Conservation (phyloP, 1,139 yeast genomes). For the Scheffersomyces insectosa region DNA sequence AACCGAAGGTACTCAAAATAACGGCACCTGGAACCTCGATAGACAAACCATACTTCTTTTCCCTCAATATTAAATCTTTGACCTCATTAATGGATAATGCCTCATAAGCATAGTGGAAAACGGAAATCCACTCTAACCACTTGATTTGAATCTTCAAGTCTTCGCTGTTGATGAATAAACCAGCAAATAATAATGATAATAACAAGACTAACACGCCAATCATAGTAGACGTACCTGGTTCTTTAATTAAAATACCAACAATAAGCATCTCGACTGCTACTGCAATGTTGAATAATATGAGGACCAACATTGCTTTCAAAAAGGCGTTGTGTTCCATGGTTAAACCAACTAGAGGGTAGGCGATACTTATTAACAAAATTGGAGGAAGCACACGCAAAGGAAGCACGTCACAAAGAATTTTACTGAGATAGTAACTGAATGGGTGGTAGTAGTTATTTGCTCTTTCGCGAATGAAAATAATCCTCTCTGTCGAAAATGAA, state of each 20-base stretch:
- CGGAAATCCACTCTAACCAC: conserved; percentile 82
- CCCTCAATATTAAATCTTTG: conserved; percentile 79
- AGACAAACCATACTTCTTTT: conserved; percentile 86
- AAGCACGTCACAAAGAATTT: conserved; percentile 82
- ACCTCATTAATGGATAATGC: conserved; percentile 92
- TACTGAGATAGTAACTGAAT: conserved; percentile 77
- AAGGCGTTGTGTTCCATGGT: conserved; percentile 81
- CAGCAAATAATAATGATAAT: conserved; percentile 88
- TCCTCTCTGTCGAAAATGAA: conserved; percentile 83
- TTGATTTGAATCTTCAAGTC: conserved; percentile 69
- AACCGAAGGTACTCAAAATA: conserved; percentile 91
- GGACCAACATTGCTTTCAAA: conserved; percentile 62
- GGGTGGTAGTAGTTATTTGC: conserved; percentile 94
- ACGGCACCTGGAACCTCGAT: conserved; percentile 99
- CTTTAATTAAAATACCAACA: conserved; percentile 82
- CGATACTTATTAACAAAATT: conserved; percentile 70
- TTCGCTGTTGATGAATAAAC: conserved; percentile 82
- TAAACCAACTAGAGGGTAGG: conserved; percentile 91
- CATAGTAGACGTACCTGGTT: conserved; percentile 92
- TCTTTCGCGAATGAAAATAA: conserved; percentile 86
- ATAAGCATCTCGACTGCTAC: conserved; percentile 82
- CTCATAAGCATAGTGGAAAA: conserved; percentile 95
- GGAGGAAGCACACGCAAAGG: conserved; percentile 94
- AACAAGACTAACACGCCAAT: conserved; percentile 80
- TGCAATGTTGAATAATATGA: conserved; percentile 82